phyloP scores from a whole-genome alignment of 2,329 filamentous ascomycete genomes.

The Ambrosiella beaveri region DNA sequence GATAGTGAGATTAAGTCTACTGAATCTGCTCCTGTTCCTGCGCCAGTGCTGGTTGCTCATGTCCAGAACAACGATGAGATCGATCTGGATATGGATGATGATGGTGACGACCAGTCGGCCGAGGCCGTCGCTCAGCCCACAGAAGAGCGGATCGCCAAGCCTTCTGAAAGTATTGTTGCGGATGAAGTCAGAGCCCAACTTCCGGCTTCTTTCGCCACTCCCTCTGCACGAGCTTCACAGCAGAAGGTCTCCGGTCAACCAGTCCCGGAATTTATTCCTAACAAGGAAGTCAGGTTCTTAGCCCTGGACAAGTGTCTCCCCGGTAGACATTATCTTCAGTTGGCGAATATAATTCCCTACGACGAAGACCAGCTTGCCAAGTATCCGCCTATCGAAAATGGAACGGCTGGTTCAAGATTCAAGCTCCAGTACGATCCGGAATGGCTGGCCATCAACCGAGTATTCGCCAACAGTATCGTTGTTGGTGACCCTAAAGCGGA shows the following conservation, averaged over 20 bases:
- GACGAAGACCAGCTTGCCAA: conserved; percentile 18
- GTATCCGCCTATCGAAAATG: conserved; percentile 14
- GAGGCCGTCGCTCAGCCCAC: background rate
- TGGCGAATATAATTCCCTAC: conserved; percentile 44
- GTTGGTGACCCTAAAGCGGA: conserved; percentile 42
- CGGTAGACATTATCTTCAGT: conserved; percentile 63
- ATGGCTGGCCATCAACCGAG: conserved; percentile 85
- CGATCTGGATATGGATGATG: conserved; percentile 46
- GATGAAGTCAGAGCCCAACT: conserved; percentile 55
- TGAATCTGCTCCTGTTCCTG: background rate
- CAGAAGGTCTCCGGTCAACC: conserved; percentile 37
- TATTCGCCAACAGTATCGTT: conserved; percentile 49
- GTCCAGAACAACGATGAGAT: conserved; percentile 48
- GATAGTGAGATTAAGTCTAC: conserved; percentile 14
- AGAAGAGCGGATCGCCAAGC: conserved; percentile 8
- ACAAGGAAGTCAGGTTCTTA: conserved; percentile 67
- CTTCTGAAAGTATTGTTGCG: conserved; percentile 25
- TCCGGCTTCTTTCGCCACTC: conserved; percentile 52
- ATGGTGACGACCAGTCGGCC: conserved; percentile 21
- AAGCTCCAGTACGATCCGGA: conserved; percentile 71
- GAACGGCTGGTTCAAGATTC: conserved; percentile 35
- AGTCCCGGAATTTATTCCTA: conserved; percentile 55
- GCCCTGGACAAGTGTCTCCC: conserved; percentile 84
- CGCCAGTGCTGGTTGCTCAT: background rate
- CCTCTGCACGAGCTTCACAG: conserved; percentile 3